A percentile compares a stretch with the other conserved stretches of the same genome.
These are phyloP conservation scores for Ailanthus altissimus DNA, from an alignment of 345 rosid genomes.

Conservation along the genomic window DNA sequence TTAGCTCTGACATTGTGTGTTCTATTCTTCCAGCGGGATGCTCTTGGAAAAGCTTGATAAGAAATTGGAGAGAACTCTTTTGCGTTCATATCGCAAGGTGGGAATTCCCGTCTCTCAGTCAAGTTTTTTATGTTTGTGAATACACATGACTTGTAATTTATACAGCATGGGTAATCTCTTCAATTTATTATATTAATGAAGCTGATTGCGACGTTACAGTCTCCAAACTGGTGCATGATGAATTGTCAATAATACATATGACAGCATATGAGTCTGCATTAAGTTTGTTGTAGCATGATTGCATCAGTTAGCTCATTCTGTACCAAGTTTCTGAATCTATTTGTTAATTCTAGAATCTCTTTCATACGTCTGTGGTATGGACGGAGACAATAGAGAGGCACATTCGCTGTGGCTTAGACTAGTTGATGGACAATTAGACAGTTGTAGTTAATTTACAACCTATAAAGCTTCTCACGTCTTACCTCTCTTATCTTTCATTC, in stretches of 20 bases:
- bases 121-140: not conserved
- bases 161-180: not conserved
- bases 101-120: not conserved
- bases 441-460: not conserved
- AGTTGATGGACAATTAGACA: slow-evolving; percentile 2
- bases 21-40: slow-evolving; percentile 61
- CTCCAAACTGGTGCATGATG: not conserved
- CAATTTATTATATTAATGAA: not conserved
- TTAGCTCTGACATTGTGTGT: slow-evolving; percentile 25
- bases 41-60: slow-evolving; percentile 83
- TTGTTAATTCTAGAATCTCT: not conserved
- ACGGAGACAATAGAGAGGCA: not conserved
- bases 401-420: not conserved
- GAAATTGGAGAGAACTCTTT: slow-evolving; percentile 83
- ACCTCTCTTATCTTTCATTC: slow-evolving; percentile 26
- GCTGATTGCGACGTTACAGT: not conserved
- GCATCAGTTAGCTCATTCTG: not conserved
- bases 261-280: not conserved
- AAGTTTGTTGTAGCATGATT: not conserved
- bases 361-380: not conserved
- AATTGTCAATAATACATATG: not conserved
- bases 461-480: slow-evolving; percentile 19
- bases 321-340: not conserved
- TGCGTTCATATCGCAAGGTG: slow-evolving; percentile 97
- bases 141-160: not conserved